Percentiles rank a stretch among this genome's conserved stretches.
Conservation (phyloP, 2,329 filamentous ascomycete genomes). For the Alternaria brassicae region DNA sequence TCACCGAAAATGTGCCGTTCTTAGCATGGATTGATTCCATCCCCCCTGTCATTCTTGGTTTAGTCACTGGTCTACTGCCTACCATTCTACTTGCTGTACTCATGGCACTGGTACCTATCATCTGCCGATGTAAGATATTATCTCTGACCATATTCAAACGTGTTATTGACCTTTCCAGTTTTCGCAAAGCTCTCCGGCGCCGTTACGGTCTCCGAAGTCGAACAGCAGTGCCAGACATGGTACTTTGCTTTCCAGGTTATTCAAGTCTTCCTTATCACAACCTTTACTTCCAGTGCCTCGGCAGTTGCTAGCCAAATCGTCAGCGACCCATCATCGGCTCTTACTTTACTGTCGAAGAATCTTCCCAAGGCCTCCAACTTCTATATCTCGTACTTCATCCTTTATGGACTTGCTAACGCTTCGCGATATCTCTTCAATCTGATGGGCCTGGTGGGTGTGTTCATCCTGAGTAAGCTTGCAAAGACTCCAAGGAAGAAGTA, state of each 20-base stretch:
- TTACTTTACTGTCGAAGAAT: conserved; percentile 72
- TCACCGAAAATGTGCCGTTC: conserved; percentile 47
- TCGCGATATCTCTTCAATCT: conserved; percentile 71
- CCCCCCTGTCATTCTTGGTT: conserved; percentile 50
- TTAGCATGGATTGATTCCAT: conserved; percentile 54
- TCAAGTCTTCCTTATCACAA: conserved; percentile 90
- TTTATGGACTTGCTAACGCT: conserved; percentile 69
- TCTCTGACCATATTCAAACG: not conserved
- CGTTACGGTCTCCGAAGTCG: conserved; percentile 54
- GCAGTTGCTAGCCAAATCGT: conserved; percentile 63
- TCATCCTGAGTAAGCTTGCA: conserved; percentile 72
- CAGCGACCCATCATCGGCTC: conserved; percentile 65
- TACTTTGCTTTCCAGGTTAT: conserved; percentile 94
- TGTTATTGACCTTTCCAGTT: conserved; percentile 12
- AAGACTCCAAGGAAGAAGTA: conserved; percentile 55
- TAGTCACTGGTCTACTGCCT: conserved; percentile 57
- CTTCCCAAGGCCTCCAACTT: conserved; percentile 90
- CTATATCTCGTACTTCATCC: conserved; percentile 92
- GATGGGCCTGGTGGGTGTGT: conserved; percentile 80
- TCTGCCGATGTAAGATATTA: conserved; percentile 38
- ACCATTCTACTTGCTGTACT: conserved; percentile 52
- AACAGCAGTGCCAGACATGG: conserved; percentile 83
- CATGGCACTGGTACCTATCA: conserved; percentile 54
- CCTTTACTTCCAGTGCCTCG: conserved; percentile 79
- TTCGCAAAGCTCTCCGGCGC: conserved; percentile 47